A percentile compares a stretch with the other conserved stretches of the same genome.
These are phyloP conservation scores for Lantana camara DNA, from an alignment of 257 asterid species.

Conservation along the genomic window DNA sequence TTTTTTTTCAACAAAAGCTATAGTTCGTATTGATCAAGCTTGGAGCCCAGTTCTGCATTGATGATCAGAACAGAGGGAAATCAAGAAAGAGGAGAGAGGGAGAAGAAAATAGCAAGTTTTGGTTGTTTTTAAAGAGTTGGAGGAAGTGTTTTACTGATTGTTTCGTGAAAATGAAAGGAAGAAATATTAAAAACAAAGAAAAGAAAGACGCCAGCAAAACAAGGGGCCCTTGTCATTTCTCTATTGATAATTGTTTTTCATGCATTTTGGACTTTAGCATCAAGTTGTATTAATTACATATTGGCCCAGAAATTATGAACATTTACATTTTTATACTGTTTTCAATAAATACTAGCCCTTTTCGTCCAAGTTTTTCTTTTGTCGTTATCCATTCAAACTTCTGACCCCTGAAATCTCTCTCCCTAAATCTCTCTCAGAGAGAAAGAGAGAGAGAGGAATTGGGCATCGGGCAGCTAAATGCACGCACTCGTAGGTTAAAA, in stretches of 20 bases:
- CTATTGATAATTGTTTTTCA: slow-evolving; percentile 19
- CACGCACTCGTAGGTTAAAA: slow-evolving; percentile 36
- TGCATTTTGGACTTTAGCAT: slow-evolving; percentile 42
- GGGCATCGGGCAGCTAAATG: slow-evolving; percentile 28
- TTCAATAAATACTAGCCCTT: background rate
- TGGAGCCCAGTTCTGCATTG: slow-evolving; percentile 27
- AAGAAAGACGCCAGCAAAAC: slow-evolving; percentile 39
- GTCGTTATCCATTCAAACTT: slow-evolving; percentile 21
- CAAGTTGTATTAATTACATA: too few species aligned
- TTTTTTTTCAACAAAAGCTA: slow-evolving; percentile 11
- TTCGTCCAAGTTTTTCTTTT: slow-evolving; percentile 10
- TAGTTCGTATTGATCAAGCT: slow-evolving; percentile 15
- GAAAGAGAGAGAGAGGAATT: background rate
- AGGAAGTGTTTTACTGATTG: slow-evolving; percentile 26
- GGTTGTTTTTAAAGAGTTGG: slow-evolving; percentile 30
- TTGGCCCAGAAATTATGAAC: slow-evolving; percentile 18
- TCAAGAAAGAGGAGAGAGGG: background rate
- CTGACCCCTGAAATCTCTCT: slow-evolving; percentile 14
- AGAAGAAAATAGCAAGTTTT: background rate
- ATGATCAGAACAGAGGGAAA: slow-evolving; percentile 19
- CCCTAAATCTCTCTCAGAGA: background rate
- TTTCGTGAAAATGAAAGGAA: slow-evolving; percentile 17
- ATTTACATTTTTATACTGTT: background rate
- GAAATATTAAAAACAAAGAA: slow-evolving; percentile 21
- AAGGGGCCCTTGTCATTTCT: slow-evolving; percentile 39